Evolutionary conservation across 768 basidiomycete genomes (phyloP).

Genomic region (Auricularia sp.): DNA sequence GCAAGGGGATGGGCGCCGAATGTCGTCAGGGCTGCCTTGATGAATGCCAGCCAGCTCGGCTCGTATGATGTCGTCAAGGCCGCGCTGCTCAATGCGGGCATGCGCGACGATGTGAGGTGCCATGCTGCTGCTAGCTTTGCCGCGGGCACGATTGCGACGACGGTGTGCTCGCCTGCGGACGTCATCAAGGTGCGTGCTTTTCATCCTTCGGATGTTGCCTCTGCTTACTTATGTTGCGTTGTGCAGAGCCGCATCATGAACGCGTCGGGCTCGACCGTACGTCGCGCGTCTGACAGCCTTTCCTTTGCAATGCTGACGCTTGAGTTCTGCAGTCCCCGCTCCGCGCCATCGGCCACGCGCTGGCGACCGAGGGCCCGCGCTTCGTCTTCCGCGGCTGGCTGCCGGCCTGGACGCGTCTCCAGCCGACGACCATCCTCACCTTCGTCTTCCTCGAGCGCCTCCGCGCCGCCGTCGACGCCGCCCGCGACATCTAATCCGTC

Average conservation of each 20-base stretch:
- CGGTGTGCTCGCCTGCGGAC: constrained; percentile 82
- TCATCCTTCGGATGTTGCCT: background rate
- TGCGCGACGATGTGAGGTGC: constrained; percentile 71
- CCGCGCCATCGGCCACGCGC: constrained; percentile 53
- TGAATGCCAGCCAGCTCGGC: constrained; percentile 89
- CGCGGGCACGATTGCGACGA: constrained; percentile 86
- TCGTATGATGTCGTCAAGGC: constrained; percentile 92
- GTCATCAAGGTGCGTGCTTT: constrained; percentile 56
- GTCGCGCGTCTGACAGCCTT: constrained; percentile 17
- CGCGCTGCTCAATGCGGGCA: constrained; percentile 59
- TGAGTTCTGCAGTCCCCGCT: constrained; percentile 47
- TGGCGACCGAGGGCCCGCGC: constrained; percentile 68
- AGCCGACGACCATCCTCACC: constrained; percentile 82
- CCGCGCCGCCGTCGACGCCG: background rate
- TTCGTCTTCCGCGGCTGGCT: constrained; percentile 94
- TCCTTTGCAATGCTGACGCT: background rate
- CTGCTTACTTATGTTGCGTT: no score
- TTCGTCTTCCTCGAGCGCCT: constrained; percentile 63
- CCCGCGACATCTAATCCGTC: background rate
- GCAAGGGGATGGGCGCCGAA: constrained; percentile 74
- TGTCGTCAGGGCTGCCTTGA: constrained; percentile 73
- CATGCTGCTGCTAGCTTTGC: constrained; percentile 85
- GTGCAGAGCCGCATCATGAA: constrained; percentile 77
- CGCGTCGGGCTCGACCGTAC: constrained; percentile 65
- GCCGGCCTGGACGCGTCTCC: constrained; percentile 76